Evolutionary conservation across 2,329 filamentous ascomycete species (phyloP).

Genomic region (Fusarium gaditjirri): DNA sequence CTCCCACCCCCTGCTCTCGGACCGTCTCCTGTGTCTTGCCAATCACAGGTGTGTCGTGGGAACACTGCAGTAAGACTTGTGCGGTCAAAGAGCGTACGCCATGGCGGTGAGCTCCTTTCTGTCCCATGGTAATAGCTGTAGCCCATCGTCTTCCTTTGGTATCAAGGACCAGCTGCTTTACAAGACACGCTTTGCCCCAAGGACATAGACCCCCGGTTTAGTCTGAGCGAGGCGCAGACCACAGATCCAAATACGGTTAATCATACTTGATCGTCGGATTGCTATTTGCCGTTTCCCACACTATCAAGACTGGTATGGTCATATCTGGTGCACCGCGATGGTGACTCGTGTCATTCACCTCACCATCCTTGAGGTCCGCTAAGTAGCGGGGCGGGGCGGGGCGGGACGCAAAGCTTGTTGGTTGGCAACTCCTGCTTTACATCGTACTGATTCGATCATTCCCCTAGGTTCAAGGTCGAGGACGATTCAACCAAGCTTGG

Average conservation of each 20-base stretch:
- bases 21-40: slow-evolving; percentile 1
- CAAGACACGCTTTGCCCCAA: slow-evolving; percentile 1
- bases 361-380: background rate
- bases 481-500: slow-evolving; percentile 56
- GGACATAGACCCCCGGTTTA: slow-evolving; percentile 9
- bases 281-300: background rate
- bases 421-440: slow-evolving; percentile 15
- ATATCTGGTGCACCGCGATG: background rate
- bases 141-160: background rate
- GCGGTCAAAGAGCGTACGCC: background rate
- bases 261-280: background rate
- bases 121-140: background rate
- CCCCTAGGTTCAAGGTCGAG: slow-evolving; percentile 63
- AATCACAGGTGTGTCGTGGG: background rate
- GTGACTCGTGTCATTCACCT: background rate
- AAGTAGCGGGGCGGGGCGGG: too few species aligned
- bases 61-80: slow-evolving; percentile 12
- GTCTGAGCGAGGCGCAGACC: background rate
- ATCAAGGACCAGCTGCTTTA: slow-evolving; percentile 10
- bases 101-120: slow-evolving; percentile 2
- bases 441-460: slow-evolving; percentile 31
- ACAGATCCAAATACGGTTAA: background rate
- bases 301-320: background rate
- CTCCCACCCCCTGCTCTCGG: background rate
- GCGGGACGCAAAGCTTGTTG: slow-evolving; percentile 5